Conservation (phyloP, 192 early-diverging fungal genomes). For the Lobosporangium transversale region DNA sequence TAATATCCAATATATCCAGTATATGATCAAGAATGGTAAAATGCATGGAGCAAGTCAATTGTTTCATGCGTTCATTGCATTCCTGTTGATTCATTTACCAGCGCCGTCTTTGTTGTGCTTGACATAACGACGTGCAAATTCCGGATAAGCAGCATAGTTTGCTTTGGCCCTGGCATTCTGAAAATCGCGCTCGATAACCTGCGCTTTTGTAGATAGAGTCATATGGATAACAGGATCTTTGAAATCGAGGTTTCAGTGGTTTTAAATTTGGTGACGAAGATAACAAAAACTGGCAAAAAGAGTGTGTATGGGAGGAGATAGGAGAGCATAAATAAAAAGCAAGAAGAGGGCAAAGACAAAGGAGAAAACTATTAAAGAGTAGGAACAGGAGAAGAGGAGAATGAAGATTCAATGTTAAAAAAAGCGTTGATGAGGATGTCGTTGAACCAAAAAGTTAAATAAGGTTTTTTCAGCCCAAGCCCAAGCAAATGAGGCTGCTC, state of each 20-base stretch:
- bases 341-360: neutral
- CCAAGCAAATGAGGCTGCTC: no score
- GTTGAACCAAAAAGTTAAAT: no score
- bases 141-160: slow-evolving; percentile 58
- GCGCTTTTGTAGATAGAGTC: slow-evolving; percentile 53
- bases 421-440: no score
- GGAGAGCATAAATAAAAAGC: neutral
- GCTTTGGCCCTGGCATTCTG: slow-evolving; percentile 55
- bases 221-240: no score
- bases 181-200: slow-evolving; percentile 57
- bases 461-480: no score
- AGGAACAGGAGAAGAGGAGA: neutral
- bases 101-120: slow-evolving; percentile 66
- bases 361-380: no score
- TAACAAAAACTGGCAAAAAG: neutral
- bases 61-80: neutral
- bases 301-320: neutral
- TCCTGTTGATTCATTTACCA: slow-evolving; percentile 42
- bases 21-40: no score
- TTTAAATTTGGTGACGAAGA: neutral
- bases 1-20: no score
- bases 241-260: neutral
- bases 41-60: no score
- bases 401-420: neutral
- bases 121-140: slow-evolving; percentile 62